Conservation (phyloP, 2,329 filamentous ascomycete genomes). For the Colletotrichum horii region DNA sequence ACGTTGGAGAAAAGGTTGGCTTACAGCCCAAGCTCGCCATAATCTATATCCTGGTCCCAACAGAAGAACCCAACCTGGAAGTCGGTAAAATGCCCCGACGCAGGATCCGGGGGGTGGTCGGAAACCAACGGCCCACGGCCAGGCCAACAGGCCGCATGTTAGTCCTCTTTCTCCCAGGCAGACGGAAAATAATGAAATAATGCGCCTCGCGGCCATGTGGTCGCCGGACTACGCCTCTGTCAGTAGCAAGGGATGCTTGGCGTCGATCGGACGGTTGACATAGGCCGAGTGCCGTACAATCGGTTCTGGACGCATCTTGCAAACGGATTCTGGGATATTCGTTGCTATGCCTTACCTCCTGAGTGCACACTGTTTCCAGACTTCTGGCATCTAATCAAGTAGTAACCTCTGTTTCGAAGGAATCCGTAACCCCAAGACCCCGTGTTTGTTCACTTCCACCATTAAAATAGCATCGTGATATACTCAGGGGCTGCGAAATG, state of each 20-base stretch:
- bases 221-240: neutral
- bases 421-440: neutral
- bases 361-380: neutral
- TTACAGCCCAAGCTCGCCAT: neutral
- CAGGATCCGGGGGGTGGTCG: neutral
- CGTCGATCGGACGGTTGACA: neutral
- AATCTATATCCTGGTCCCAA: neutral
- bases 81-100: neutral
- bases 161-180: neutral
- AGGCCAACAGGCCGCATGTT: neutral
- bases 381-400: neutral
- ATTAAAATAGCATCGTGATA: neutral
- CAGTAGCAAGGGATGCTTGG: neutral
- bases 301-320: neutral
- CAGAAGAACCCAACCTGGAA: neutral
- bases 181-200: neutral
- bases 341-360: neutral
- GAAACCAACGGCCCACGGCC: neutral
- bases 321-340: neutral
- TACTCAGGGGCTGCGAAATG: neutral
- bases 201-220: neutral
- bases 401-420: neutral
- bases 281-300: neutral
- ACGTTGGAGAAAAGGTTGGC: neutral
- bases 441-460: neutral